These are phyloP conservation scores for Fomitopsis betulina DNA, from an alignment of 1,284 basidiomycete species.

Conservation along the genomic window DNA sequence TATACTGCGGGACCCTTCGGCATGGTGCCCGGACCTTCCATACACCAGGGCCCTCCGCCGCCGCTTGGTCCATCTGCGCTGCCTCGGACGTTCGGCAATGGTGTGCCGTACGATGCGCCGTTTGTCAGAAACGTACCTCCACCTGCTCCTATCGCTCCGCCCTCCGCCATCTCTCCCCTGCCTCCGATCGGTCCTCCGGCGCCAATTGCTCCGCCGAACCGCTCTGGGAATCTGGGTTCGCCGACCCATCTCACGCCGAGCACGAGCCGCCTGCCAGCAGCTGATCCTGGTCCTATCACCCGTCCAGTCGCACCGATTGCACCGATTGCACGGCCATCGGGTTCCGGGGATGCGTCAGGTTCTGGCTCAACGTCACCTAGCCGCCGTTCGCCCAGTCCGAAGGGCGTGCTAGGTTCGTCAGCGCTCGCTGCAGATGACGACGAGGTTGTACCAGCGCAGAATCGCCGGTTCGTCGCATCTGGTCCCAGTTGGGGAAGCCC, in stretches of 20 bases:
- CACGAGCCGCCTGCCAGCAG: slow-evolving; percentile 24
- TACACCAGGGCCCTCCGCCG: slow-evolving; percentile 37
- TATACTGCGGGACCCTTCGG: slow-evolving; percentile 46
- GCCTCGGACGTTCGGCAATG: slow-evolving; percentile 43
- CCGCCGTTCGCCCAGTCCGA: slow-evolving; percentile 67
- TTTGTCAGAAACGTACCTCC: slow-evolving; percentile 38
- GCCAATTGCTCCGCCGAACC: slow-evolving; percentile 49
- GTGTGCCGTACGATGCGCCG: slow-evolving; percentile 44
- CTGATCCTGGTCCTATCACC: slow-evolving; percentile 57
- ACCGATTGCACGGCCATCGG: slow-evolving; percentile 40
- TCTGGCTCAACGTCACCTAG: slow-evolving; percentile 61
- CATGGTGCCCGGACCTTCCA: slow-evolving; percentile 37
- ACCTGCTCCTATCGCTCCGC: slow-evolving; percentile 48
- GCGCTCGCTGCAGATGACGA: slow-evolving; percentile 74
- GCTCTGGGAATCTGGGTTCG: slow-evolving; percentile 33
- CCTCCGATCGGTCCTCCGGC: slow-evolving; percentile 49
- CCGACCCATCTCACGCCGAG: slow-evolving; percentile 31
- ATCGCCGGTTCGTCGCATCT: slow-evolving; percentile 37
- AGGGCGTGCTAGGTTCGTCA: slow-evolving; percentile 69
- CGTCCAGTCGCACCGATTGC: slow-evolving; percentile 46
- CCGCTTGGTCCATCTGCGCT: slow-evolving; percentile 50
- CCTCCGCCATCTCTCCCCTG: slow-evolving; percentile 25
- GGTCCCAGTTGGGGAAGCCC: slow-evolving; percentile 45
- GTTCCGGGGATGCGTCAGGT: slow-evolving; percentile 32
- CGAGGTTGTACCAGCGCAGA: slow-evolving; percentile 57